Base-by-base conservation (phyloP, 139 green algal species). In the Medakamo hakoo region DNA sequence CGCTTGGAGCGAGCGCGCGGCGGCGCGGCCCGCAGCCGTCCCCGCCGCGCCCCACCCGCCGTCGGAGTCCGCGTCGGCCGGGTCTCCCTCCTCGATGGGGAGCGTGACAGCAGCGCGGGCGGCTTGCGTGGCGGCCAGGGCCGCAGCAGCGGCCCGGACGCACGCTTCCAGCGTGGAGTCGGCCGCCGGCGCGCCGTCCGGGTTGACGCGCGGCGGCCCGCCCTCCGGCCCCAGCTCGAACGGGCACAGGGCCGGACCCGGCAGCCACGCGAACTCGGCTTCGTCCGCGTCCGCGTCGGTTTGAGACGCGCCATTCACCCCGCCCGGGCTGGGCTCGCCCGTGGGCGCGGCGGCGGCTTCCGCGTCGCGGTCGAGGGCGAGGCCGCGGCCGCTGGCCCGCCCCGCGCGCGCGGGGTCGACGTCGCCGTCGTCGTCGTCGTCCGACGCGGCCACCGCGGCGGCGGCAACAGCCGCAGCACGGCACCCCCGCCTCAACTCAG, bases 181-280 rank as follows among this genome's bases (percentile, higher is more conserved):
- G 1, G 29, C 62, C 3, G 55, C 31, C 19, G 58, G 27, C 30
- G 4, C 22, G 16, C 56, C 60, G 20, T 70, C 69, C 3, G 60
- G 52, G 27, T 63, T 32, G 30, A 22, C 23, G 31, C 40, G 40
- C 19, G 57, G 57, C 4, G 63, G 58, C 3, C 67, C 67, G 30
- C 52, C 57, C 27, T 59, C 67, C 55, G 82, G 80, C 2, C 81
- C 80, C 2, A 73, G 40, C 3, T 59, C 55, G 64, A 95, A 95
- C 4, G 80, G 77, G 66, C 88, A 86, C 26, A 95, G 63, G 68
- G 72, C 81, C 58, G 87, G 77, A 5, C 78, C 63, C 0, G 81
- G 78, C 63, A 95, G 80, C 88, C 88, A 95, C 18, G 88, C 88
- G 68, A 90, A 95, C 76, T 95, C 88, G 4, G 85, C 88, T 70